Evolutionary conservation across 75 land plant genomes (phyloP), one percentile per base, ranked within the genome.

Genomic region (Cupressus sempervirens): DNA sequence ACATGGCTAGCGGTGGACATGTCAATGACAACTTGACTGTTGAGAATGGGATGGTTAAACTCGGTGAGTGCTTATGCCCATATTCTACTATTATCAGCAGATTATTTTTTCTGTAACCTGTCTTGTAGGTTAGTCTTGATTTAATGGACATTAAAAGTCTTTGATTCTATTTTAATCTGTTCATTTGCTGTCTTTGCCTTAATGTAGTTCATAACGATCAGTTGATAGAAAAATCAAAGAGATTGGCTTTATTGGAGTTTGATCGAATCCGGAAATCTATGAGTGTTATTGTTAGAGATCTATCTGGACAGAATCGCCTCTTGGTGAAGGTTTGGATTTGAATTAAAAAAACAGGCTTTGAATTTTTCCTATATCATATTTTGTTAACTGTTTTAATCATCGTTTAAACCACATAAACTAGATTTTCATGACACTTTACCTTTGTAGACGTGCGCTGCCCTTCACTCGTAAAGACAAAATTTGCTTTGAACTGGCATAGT

Each of bases 231-330:
- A 90, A 89, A 86, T 86, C 88, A 35, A 90, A 91, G 58, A 87
- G 96, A 32, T 73, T 95, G 84, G 98, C 94, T 12, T 84, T 92
- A 7, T 82, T 97, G 70, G 99, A 97, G 91, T 97, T 97, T 92
- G 99, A 97, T 86, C 92, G 94, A 20, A 84, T 85, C 74, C 87
- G 99, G 7, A 97, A 95, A 83, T 97, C 99, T 34, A 97, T 95
- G 99, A 83, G 99, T 84, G 94, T 96, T 65, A 91, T 97, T 85
- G 93, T 91, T 46, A 86, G 83, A 5, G 86, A 79, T 56, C 87
- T 85, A 26, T 83, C 82, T 85, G 96, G 94, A 52, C 67, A 50
- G 18, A 95, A 91, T 85, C 88, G 88, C 75, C 91, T 97, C 45
- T 94, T 97, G 77, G 99, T 94, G 72, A 97, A 97, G 99, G 99